phyloP scores from a whole-genome alignment of 2,329 filamentous ascomycete genomes.

The Curvularia sp. region DNA sequence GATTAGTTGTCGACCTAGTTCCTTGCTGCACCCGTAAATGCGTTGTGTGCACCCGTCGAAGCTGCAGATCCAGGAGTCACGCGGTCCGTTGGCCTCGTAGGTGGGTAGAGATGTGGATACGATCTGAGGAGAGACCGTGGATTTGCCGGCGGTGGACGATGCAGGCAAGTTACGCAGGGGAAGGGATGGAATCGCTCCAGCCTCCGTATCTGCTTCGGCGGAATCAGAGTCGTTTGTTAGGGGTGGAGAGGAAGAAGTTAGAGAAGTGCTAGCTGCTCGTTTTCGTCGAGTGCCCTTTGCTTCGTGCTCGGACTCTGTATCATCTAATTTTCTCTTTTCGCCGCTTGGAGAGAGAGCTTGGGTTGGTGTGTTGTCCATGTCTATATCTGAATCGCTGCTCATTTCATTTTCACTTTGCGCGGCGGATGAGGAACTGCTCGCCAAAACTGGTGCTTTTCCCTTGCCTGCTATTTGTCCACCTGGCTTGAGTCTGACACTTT shows the following conservation, averaged over 20 bases:
- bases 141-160: conserved; percentile 15
- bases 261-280: conserved; percentile 35
- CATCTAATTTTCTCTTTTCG: conserved; percentile 40
- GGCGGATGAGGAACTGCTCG: conserved; percentile 22
- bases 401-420: conserved; percentile 19
- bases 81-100: conserved; percentile 57
- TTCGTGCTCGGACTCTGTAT: conserved; percentile 21
- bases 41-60: conserved; percentile 69
- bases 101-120: conserved; percentile 45
- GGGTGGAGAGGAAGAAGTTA: conserved; percentile 33
- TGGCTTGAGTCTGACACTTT: conserved; percentile 20
- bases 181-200: conserved; percentile 23
- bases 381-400: conserved; percentile 32
- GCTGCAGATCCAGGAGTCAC: conserved; percentile 71
- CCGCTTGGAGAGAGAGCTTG: conserved; percentile 34
- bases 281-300: conserved; percentile 33
- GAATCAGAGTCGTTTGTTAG: conserved; percentile 23
- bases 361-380: conserved; percentile 38
- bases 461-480: conserved; percentile 31
- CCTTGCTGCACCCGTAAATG: conserved; percentile 67
- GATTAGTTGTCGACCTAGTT: conserved; percentile 64
- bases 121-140: conserved; percentile 27
- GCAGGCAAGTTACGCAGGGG: conserved; percentile 36
- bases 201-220: conserved; percentile 25
- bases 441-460: conserved; percentile 33